Base-by-base conservation (phyloP, 495 filamentous ascomycete species). In the Penicillium argentinense region DNA sequence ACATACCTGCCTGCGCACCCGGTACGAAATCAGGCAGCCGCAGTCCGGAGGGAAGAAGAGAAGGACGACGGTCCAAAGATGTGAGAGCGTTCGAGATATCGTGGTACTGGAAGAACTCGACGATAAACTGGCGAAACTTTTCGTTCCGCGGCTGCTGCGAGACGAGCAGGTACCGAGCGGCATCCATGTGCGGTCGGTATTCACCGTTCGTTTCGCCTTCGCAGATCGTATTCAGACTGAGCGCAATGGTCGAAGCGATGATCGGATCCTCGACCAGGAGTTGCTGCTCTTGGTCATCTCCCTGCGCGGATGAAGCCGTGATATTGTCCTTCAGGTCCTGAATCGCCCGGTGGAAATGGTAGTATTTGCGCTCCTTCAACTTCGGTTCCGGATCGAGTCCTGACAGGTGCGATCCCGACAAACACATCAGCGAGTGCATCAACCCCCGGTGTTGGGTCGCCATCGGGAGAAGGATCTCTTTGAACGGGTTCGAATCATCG, bases 21-120 rank as follows among this genome's bases (percentile, higher is more conserved):
- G 91, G 83, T n/a, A 86, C 81, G 38, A 82, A 84, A 42, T 79
- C 72, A 3, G 87, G 86, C 9, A 87, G 73, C 5, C 77, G 73
- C 65, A 86, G 80, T 40, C 83, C 81, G 42, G 82, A 78, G 45
- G 78, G 72, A 9, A 85, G 67, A 9, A 75, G 69, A 9, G 77
- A 69, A 2, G 70, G 75, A 13, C 74, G 69, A 49, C 73, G 75
- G 56, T 83, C 80, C 14, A 85, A 72, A 26, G 81, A 81, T 21
- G 91, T 89, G 41, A 95, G 75, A 28, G 91, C 84, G 58, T 88
- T 88, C 21, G 85, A 86, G 45, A 88, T 83, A 53, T 91, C 87
- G 67, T 95, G 88, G 56, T 95, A 96, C 64, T 89, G 85, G 71
- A 95, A 95, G 73, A 95, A 95, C 64, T 95, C 91, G 63, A 88